Base-by-base conservation (phyloP, 139 green algal genomes). In the Coccomyxa sp. region DNA sequence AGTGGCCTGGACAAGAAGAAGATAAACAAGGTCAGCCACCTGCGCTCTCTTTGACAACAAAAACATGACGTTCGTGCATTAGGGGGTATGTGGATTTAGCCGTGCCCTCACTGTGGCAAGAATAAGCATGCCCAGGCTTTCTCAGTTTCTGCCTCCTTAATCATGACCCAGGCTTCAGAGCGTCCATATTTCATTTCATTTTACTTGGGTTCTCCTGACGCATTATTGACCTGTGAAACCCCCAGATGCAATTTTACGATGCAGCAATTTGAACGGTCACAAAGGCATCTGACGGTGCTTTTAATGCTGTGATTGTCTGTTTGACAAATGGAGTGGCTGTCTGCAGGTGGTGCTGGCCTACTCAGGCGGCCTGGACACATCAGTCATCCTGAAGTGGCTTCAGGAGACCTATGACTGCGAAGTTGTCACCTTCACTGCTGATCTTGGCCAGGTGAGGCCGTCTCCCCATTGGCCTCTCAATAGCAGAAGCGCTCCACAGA, bases 371-470 rank as follows among this genome's bases (percentile, higher is more conserved):
- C 90, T 99, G 25, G 97, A 99, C 90, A 99, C 97, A 7, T 98
- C 95, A 59, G 93, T 99, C 81, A 99, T 99, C 87, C 91, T 99
- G 18, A 98, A 98, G 87, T 99, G 97, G 97, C 93, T 99, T n/a
- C 87, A 97, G 91, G 93, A 98, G 31, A 91, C 88, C 10, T 99
- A 99, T 85, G 90, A 93, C 31, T 99, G 97, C 87, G 97, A 99
- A 88, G 96, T 99, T 10, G 94, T 99, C 67, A 99, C 97, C 58
- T 98, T 98, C 88, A 98, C 94, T 13, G 97, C 97, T 10, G 97
- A 99, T 82, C 89, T 99, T 21, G 97, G 97, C 45, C 96, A 99
- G 92, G 94, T 94, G 80, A 25, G 83, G 38, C 38, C 38, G 38
- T 51, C 38, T 51, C 38, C 38, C 7, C 7, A 51, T 51, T 7